Percentiles rank a stretch among this genome's conserved stretches.
Evolutionary conservation across 1,284 basidiomycete genomes (phyloP).

Genomic region (Cryptococcus maquisensis): DNA sequence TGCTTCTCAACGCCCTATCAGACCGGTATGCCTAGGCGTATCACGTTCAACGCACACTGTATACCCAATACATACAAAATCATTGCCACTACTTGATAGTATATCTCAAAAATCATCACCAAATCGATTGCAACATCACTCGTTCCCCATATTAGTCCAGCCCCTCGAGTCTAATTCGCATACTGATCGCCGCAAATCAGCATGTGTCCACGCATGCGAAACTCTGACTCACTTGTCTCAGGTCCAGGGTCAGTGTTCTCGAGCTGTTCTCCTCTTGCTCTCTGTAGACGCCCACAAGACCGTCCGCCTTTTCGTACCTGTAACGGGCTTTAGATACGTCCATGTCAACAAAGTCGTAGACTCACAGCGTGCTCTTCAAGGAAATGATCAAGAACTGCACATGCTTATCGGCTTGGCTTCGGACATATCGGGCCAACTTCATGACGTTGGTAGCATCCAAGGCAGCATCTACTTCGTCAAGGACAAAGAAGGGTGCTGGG

Average conservation of each 20-base stretch:
- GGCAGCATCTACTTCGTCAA: slow-evolving; percentile 82
- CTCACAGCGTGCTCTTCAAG: slow-evolving; percentile 56
- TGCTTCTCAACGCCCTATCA: too few species aligned
- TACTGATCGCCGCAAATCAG: neutral
- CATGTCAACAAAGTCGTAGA: slow-evolving; percentile 2
- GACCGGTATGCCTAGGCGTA: too few species aligned
- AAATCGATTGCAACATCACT: too few species aligned
- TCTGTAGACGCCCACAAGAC: slow-evolving; percentile 87
- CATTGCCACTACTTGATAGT: too few species aligned
- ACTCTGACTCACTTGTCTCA: slow-evolving; percentile 56
- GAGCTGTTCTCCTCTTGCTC: slow-evolving; percentile 92
- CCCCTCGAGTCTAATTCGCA: neutral
- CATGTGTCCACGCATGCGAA: neutral
- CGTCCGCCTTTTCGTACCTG: slow-evolving; percentile 83
- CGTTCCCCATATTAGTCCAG: too few species aligned
- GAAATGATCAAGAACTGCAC: slow-evolving; percentile 99
- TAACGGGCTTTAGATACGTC: neutral
- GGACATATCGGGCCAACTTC: slow-evolving; percentile 86
- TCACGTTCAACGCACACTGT: too few species aligned
- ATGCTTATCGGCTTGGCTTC: slow-evolving; percentile 58
- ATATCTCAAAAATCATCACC: too few species aligned
- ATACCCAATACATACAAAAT: too few species aligned
- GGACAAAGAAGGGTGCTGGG: slow-evolving; percentile 96
- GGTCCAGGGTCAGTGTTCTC: slow-evolving; percentile 76
- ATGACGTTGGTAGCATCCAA: slow-evolving; percentile 94